Base-by-base conservation (phyloP, 108 stramenopile species). In the Licmophora abbreviata region DNA sequence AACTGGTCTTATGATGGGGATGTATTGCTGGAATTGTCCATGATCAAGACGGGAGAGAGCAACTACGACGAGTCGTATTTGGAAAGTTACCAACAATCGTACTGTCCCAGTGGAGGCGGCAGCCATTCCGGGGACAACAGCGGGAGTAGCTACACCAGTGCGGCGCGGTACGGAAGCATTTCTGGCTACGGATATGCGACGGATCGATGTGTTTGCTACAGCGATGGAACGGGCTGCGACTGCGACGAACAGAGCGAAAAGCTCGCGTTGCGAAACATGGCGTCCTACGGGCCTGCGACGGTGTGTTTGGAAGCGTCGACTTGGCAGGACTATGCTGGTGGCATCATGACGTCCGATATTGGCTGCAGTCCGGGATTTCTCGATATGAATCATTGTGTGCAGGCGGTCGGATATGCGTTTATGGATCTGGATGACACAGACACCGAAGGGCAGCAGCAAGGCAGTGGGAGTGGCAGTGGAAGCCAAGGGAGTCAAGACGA, bases 341-440 rank as follows among this genome's bases (percentile, higher is more conserved):
- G 89, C 23, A 92, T 92, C 44, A 83, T 92, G 45, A 92, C 90
- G 1, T 62, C 83, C 7, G 76, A 63, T 23, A 49, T 63, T 48
- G 90, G 85, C 0, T 92, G 90, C 45, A 70, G 73, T 11, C 64
- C 69, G 4, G 71, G 50, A 15, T 92, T 87, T 41, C 35, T 79
- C 28, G 85, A 85, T 48, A 84, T 92, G 76, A 92, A 92, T 41
- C 90, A 92, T 42, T 92, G 90, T 57, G 78, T 79, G 17, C 79
- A 91, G 55, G 83, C 73, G 20, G 90, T 92, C 22, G 90, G 90
- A 8, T 92, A 92, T 60, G 85, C 85, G 5, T 92, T 74, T 51
- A 78, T 69, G 0, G 66, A 70, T 22, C 60, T 31, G 6, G 58
- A 63, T 2, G 48, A 59, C 17, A 36, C 49, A 26, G 44, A 57